These are phyloP conservation scores for Colletotrichum sublineola DNA, from an alignment of 2,329 filamentous ascomycete species.

Conservation along the genomic window DNA sequence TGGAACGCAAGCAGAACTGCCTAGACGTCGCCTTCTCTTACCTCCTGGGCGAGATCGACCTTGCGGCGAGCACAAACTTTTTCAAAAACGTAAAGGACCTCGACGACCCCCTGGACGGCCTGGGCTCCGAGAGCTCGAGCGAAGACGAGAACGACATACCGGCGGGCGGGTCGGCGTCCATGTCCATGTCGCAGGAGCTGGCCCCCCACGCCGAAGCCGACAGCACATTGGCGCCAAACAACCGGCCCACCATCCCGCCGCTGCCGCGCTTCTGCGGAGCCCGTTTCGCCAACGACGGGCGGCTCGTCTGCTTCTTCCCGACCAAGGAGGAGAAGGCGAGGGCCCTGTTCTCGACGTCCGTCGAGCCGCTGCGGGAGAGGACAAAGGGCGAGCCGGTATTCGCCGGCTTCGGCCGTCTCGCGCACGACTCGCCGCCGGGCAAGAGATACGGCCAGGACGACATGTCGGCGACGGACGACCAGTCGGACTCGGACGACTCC, in stretches of 20 bases:
- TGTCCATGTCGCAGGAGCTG: constrained; percentile 74
- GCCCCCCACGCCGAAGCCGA: constrained; percentile 67
- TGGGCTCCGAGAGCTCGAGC: constrained; percentile 84
- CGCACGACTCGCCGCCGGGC: constrained; percentile 64
- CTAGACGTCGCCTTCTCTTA: constrained; percentile 73
- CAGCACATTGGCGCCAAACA: constrained; percentile 64
- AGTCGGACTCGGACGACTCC: constrained; percentile 64
- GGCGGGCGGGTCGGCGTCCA: constrained; percentile 66
- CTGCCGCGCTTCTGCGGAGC: constrained; percentile 71
- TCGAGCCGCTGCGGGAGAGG: constrained; percentile 61
- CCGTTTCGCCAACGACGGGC: constrained; percentile 72
- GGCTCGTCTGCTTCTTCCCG: constrained; percentile 76
- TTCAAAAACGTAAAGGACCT: constrained; percentile 76
- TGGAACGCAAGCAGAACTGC: constrained; percentile 71
- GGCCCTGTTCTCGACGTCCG: constrained; percentile 61
- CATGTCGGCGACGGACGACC: constrained; percentile 64
- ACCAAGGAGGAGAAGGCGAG: constrained; percentile 74
- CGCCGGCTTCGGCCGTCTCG: constrained; percentile 68
- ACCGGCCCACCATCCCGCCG: constrained; percentile 67
- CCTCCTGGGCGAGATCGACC: constrained; percentile 72
- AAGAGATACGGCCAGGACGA: constrained; percentile 63
- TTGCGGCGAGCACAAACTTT: constrained; percentile 71
- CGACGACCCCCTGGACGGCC: constrained; percentile 67
- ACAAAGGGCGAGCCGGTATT: constrained; percentile 68
- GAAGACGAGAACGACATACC: constrained; percentile 76